Evolutionary conservation across 495 filamentous ascomycete species (phyloP), one percentile per base, ranked within the genome.

Genomic region (Tuber umbilicatum): DNA sequence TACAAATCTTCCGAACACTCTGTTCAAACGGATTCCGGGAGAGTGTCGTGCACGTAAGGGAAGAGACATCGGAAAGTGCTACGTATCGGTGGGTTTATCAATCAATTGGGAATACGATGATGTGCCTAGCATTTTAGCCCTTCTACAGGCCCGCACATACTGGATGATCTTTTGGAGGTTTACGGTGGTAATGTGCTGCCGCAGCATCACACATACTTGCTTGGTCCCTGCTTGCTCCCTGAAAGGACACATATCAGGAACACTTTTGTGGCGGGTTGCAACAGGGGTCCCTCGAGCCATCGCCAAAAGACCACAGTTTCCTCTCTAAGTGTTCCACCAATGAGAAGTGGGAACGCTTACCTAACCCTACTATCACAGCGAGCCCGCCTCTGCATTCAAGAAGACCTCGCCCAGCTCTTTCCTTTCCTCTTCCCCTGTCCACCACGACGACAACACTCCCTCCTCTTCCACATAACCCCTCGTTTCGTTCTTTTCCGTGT

Each of bases 271-370:
- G 35, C 72, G 68, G 75, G 69, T 72, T 75, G 76, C 75, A 70
- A 76, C 42, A 43, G 31, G 35, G 55, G 72, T 75, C 74, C 76
- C 67, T 50, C 38, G 69, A 69, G 75, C 75, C 60, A 42, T 50
- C 23, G 39, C 40, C 60, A 77, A 80, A 80, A 80, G 77, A 80
- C 78, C 78, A 80, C 78, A 73, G 78, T 80, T 76, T 80, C 78
- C 78, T 80, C 73, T 80, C 35, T 6, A 67, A 64, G 1, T n/a
- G 23, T 19, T n/a, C 60, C 73, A 31, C 78, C 78, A 80, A 80
- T 80, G 71, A 80, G 27, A 21, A 1, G 5, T 64, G 14, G 3
- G 12, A 1, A 0, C 14, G 1, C 9, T 40, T 69, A 50, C 78
- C 78, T 80, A 80, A 67, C 78, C 78, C 78, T 74, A 27, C 2